Base-by-base conservation (phyloP, 2,329 filamentous ascomycete species). In the Macrophomina pseudophaseolina region DNA sequence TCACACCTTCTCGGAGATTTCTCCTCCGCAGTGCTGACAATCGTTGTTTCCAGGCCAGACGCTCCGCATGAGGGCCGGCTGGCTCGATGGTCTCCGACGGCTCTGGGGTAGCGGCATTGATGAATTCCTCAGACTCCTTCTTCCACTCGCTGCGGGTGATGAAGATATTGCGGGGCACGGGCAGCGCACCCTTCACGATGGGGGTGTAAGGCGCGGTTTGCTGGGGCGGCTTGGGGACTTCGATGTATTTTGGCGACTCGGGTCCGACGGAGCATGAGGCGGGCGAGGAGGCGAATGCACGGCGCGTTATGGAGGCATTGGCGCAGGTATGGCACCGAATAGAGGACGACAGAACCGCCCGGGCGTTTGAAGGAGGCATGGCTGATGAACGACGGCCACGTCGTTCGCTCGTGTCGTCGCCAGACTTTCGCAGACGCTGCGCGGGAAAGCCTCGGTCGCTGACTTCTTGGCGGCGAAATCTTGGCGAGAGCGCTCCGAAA, bases 231-330 rank as follows among this genome's bases (percentile, higher is more conserved):
- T 85, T 84, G 56, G 94, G 94, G 65, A 97, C 84, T 71, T 92
- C 88, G 80, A 98, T 91, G 83, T 91, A 98, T 70, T 87, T 86
- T 54, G 95, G 94, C 42, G 93, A 97, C 77, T 97, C 92, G 58
- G 95, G 94, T 5, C 33, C 18, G 53, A 58, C 23, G 18, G 33
- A 6, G 54, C 42, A 44, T 44, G 49, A 48, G 32, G 54, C 49
- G 12, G 65, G 52, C 40, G 62, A 64, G 72, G 59, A 69, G 14
- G 81, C 80, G 74, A 85, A 86, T 65, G 80, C 63, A 60, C 65
- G 65, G 14, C 58, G 65, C 30, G 49, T 30, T 46, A 51, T n/a
- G 18, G 44, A 42, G 48, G 56, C 28, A 59, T 59, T 66, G 46
- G 40, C 38, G n/a, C 65, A 66, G 40, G 65, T 11, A 33, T 46